Base-by-base conservation (phyloP, 495 filamentous ascomycete species). In the Hypoxylon rickii region DNA sequence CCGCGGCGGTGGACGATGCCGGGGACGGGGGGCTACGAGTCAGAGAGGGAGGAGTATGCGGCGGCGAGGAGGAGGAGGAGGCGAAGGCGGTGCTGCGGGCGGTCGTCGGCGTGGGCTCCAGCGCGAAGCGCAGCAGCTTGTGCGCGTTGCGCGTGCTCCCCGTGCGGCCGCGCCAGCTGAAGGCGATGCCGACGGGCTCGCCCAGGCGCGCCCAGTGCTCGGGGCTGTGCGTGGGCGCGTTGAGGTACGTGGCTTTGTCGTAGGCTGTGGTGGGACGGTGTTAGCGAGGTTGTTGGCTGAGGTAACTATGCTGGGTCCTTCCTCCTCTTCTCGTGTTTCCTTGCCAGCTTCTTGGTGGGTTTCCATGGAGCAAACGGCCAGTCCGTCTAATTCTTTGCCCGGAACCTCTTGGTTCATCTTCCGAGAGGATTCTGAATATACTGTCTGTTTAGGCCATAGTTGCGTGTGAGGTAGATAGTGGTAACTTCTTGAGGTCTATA, bases 71-170 rank as follows among this genome's bases (percentile, higher is more conserved):
- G 15, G 56, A 12, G 40, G 2, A 33, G 24, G 37, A 17, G 3
- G 58, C 40, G 34, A 56, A 54, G 15, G 55, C 53, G 3, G 53
- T 54, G 58, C 59, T 58, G 8, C 36, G 58, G 7, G 44, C 37
- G 12, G 42, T 51, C 4, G 55, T 65, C 7, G 52, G 73, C 71
- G 62, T 82, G 81, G 39, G 73, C 31, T 82, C 83, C n/a, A 80
- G 86, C 2, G 74, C 71, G 37, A 87, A 81, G 57, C 90, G 83
- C 21, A 94, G 77, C 43, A 96, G 66, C 40, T 89, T 83, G 69
- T 96, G 90, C 38, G 84, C 86, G 59, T 93, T 86, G 33, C 85
- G 71, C 21, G 90, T 88, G 43, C 82, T 86, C 4, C 92, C 91
- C 12, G 84, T 88, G 31, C 76, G 82, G 26, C 91, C 90, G 5